These are phyloP conservation scores for Punica granatum DNA, from an alignment of 345 rosid genomes.

Conservation along the genomic window DNA sequence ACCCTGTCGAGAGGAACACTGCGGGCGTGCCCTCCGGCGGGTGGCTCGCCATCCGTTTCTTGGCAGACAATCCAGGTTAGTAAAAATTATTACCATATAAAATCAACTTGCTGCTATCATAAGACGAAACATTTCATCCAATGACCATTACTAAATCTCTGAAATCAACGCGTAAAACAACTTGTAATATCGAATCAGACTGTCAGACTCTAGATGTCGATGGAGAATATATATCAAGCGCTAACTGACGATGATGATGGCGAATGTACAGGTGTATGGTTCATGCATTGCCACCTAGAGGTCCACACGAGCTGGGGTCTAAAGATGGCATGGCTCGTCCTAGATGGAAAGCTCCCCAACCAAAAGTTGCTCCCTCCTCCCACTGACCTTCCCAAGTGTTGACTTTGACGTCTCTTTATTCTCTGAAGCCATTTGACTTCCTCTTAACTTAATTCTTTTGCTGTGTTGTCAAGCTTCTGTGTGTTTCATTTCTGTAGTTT, in stretches of 20 bases:
- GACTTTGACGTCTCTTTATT: slow-evolving; percentile 12
- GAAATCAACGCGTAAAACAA: too few relatives aligned
- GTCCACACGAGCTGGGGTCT: slow-evolving; percentile 77
- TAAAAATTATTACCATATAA: not conserved
- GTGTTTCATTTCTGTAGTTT: not conserved
- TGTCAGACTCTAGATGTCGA: too few relatives aligned
- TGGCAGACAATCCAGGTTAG: slow-evolving; percentile 67
- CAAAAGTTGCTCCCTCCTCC: slow-evolving; percentile 67
- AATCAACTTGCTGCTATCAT: too few relatives aligned
- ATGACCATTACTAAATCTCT: too few relatives aligned
- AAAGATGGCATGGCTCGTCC: slow-evolving; percentile 67
- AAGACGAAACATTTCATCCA: too few relatives aligned
- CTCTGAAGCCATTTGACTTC: slow-evolving; percentile 2
- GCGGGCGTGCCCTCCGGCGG: slow-evolving; percentile 59
- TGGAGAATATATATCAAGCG: not conserved
- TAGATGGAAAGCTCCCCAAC: slow-evolving; percentile 53
- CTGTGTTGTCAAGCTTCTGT: not conserved
- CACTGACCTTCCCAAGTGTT: slow-evolving; percentile 59
- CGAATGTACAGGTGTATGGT: slow-evolving; percentile 26
- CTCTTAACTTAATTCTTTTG: slow-evolving; percentile 8
- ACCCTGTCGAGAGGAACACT: too few relatives aligned
- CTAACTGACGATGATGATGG: not conserved
- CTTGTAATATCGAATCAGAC: too few relatives aligned
- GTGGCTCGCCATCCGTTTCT: slow-evolving; percentile 62
- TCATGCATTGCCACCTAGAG: too few relatives aligned